A percentile compares a stretch with the other conserved stretches of the same genome.
These are phyloP conservation scores for Magnaporthiopsis incrustans DNA, from an alignment of 2,329 filamentous ascomycete species.

Conservation along the genomic window DNA sequence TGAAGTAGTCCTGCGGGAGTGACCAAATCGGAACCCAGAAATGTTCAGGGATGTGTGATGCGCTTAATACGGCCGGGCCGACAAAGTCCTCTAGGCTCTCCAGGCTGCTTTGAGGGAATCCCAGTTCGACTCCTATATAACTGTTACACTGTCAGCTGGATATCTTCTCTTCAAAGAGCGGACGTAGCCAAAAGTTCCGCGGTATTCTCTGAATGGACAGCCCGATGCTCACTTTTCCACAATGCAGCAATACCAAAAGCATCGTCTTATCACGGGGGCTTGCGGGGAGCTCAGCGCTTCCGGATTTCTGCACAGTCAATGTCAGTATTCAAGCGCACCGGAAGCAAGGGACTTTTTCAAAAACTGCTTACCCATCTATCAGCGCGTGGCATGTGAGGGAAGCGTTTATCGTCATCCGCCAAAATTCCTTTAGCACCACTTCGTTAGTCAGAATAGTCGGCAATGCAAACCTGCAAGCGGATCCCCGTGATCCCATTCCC, in stretches of 20 bases:
- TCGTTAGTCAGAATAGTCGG: not conserved
- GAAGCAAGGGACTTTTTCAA: not conserved
- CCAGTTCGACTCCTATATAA: constrained; percentile 46
- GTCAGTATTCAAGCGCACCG: not conserved
- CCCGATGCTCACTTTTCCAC: constrained; percentile 37
- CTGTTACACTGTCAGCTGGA: constrained; percentile 3
- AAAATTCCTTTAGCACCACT: constrained; percentile 41
- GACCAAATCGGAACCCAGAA: constrained; percentile 39
- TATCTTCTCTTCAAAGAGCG: not conserved
- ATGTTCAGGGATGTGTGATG: constrained; percentile 37
- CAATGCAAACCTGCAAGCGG: not conserved
- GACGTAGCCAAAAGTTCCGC: not conserved
- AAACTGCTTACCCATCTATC: constrained; percentile 37
- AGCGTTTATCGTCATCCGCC: constrained; percentile 47
- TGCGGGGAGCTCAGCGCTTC: constrained; percentile 37
- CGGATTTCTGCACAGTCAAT: constrained; percentile 22
- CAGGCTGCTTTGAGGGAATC: constrained; percentile 47
- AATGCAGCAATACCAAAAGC: constrained; percentile 50
- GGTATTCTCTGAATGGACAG: not conserved
- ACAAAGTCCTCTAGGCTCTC: constrained; percentile 44
- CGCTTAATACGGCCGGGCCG: constrained; percentile 45
- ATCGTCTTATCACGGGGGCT: constrained; percentile 44
- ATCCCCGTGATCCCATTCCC: too few species aligned
- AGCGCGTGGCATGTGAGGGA: constrained; percentile 50
- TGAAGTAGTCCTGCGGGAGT: constrained; percentile 50